Evolutionary conservation across 345 rosid species (phyloP).

Genomic region (Euphorbia peplus): DNA sequence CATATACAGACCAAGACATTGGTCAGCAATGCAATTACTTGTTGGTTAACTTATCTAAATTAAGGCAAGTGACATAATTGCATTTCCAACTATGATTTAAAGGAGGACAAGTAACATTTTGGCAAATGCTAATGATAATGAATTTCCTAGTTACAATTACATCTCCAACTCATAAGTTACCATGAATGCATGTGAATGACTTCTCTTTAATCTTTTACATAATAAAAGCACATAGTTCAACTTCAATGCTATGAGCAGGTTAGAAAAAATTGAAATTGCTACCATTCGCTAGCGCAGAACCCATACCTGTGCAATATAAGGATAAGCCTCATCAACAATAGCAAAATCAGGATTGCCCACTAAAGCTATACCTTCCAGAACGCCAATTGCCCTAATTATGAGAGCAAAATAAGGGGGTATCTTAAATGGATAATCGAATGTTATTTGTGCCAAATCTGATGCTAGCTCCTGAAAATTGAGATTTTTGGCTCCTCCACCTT

Average conservation of each 20-base stretch:
- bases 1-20: not conserved
- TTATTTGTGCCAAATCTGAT: constrained; percentile 90
- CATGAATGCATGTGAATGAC: not conserved
- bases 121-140: not conserved
- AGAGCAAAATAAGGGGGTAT: constrained; percentile 98
- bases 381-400: constrained; percentile 94
- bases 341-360: constrained; percentile 97
- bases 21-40: not conserved
- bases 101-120: not conserved
- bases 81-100: not conserved
- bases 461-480: constrained; percentile 94
- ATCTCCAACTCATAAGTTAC: not conserved
- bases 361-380: constrained; percentile 90
- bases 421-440: constrained; percentile 96
- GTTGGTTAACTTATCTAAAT: not conserved
- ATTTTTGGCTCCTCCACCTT: constrained; percentile 96
- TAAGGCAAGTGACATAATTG: not conserved
- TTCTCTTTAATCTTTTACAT: not conserved
- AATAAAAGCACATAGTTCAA: not conserved
- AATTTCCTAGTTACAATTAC: not conserved
- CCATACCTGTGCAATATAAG: constrained; percentile 90
- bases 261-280: constrained; percentile 2
- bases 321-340: constrained; percentile 94
- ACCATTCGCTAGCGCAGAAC: constrained; percentile 6
- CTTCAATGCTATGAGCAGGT: not conserved